A percentile compares a stretch with the other conserved stretches of the same genome.
Conservation (phyloP, 139 green algal genomes). For the Pleodorina starrii region DNA sequence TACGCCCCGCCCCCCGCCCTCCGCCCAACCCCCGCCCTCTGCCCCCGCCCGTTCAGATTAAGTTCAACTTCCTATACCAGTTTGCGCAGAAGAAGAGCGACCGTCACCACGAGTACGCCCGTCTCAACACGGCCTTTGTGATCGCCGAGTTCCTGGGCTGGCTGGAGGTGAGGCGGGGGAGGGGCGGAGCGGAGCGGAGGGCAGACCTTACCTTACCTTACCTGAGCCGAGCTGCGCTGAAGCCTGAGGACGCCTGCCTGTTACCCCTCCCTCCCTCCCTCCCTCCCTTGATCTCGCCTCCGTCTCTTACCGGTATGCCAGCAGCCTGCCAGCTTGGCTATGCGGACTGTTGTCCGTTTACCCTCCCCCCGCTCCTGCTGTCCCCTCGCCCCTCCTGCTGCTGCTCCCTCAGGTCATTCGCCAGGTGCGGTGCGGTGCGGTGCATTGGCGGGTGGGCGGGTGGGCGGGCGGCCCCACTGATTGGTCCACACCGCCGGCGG, state of each 20-base stretch:
- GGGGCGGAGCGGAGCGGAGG: not conserved
- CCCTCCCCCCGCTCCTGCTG: no score
- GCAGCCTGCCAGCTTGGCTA: no score
- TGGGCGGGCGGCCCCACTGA: not conserved
- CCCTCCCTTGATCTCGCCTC: no score
- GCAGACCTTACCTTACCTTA: no score
- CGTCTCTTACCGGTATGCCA: no score
- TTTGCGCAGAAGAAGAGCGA: conserved; percentile 37
- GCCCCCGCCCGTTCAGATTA: no score
- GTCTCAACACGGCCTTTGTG: conserved; percentile 57
- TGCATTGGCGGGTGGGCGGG: not conserved
- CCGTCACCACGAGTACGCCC: conserved; percentile 59
- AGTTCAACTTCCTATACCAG: conserved; percentile 53
- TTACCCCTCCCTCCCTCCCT: no score
- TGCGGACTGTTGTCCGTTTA: no score
- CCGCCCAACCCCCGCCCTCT: not conserved
- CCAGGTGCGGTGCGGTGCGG: not conserved
- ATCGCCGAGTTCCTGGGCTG: conserved; percentile 64
- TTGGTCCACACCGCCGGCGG: not conserved
- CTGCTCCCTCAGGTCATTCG: not conserved
- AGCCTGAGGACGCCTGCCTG: no score
- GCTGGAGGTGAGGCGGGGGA: conserved; percentile 54
- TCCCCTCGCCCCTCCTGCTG: no score
- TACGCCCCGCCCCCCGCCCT: not conserved
- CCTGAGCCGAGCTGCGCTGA: no score